Conservation (phyloP, 1,139 yeast species). For the Taphrina confusa region DNA sequence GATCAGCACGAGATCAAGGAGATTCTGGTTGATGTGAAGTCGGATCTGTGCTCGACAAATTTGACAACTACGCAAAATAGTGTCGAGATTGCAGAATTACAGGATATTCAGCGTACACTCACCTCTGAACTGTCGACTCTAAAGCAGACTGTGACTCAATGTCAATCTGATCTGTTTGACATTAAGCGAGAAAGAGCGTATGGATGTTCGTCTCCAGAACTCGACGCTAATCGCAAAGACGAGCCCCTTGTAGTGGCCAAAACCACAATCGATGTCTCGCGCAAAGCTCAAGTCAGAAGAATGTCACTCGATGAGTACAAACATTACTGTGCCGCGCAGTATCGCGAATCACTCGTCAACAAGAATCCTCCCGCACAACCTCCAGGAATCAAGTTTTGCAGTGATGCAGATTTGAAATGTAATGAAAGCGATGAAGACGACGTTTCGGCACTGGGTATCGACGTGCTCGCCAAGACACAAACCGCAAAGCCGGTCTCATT, state of each 20-base stretch:
- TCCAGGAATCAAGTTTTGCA: conserved; percentile 1
- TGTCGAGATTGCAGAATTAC: conserved; percentile 9
- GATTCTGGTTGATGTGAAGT: neutral
- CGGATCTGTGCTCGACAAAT: neutral
- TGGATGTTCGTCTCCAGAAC: neutral
- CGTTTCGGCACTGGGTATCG: neutral
- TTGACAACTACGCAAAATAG: conserved; percentile 6
- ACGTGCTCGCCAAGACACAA: neutral
- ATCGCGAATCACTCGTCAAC: neutral
- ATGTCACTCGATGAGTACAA: conserved; percentile 6
- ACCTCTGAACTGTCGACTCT: neutral
- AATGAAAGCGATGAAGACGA: neutral
- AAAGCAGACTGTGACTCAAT: neutral
- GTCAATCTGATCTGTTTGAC: neutral
- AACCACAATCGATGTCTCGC: neutral
- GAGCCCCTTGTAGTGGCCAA: neutral
- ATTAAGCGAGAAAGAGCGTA: neutral
- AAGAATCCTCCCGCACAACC: neutral
- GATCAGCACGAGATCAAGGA: neutral
- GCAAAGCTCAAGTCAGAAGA: neutral
- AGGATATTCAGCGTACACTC: neutral
- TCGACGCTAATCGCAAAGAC: neutral
- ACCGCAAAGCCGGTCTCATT: neutral
- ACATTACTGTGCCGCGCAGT: neutral
- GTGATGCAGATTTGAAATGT: neutral